Base-by-base conservation (phyloP, 495 filamentous ascomycete genomes). In the Neurospora sp. region DNA sequence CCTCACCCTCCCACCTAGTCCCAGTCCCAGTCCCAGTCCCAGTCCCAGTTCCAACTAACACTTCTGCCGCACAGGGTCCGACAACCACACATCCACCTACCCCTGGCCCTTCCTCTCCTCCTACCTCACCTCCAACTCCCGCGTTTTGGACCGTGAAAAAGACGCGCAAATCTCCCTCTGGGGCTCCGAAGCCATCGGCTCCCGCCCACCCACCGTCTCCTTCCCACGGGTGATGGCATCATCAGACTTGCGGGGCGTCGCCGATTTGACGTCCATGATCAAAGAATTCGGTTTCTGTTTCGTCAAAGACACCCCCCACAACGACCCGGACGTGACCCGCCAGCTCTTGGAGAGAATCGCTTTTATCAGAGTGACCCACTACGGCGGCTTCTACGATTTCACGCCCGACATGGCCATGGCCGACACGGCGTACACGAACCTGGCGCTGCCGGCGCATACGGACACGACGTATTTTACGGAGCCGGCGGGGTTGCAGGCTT, bases 371-470 rank as follows among this genome's bases (percentile, higher is more conserved):
- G 80, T 88, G 45, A 98, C 95, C 0, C 95, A 98, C 78, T 98
- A 98, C 78, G 95, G 93, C 74, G 94, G 92, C 37, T 97, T 98
- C 83, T 98, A 94, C 86, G 93, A 97, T 80, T 97, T 98, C 80
- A 94, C 91, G 1, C 89, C 94, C 40, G 92, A 97, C 79, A 87
- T 97, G 20, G 88, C 92, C 31, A 91, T 87, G 77, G 94, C 93
- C 78, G 95, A 98, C 78, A 97, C 91, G 6, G 95, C 95, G n/a
- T 98, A 97, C 80, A 97, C 94, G 16, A 90, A 87, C 72, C 83
- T 94, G 70, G 87, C 88, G 8, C 85, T 98, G 0, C 86, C 85
- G 35, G 89, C 90, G 8, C 95, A 98, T 78, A 98, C 95, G 4
- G 95, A 98, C 81, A 97, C 87, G 31, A 96, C 94, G 42, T 98